phyloP scores from a whole-genome alignment of 1,284 basidiomycete genomes.

The Pseudozyma flocculosa region DNA sequence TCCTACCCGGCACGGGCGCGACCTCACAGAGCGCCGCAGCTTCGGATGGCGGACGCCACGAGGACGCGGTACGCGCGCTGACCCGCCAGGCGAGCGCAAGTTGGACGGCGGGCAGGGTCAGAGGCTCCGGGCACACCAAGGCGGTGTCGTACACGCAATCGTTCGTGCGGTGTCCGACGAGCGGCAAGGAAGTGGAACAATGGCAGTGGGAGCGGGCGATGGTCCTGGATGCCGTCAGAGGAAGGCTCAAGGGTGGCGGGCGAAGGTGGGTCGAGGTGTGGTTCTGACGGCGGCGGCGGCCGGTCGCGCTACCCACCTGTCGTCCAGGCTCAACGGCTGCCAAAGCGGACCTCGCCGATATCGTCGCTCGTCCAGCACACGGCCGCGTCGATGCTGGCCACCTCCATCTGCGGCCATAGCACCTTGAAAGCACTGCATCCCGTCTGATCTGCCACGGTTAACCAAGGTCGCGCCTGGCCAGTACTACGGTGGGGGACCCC shows the following conservation, averaged over 20 bases:
- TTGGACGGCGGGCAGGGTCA: neutral
- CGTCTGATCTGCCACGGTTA: no score
- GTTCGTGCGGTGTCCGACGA: conserved; percentile 14
- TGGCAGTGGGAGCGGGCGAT: conserved; percentile 24
- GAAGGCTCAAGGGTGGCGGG: conserved; percentile 2
- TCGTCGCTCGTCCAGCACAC: no score
- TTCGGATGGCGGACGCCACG: neutral
- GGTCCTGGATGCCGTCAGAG: conserved; percentile 21
- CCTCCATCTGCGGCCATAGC: no score
- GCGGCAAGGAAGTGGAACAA: conserved; percentile 9
- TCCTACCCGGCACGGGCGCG: neutral
- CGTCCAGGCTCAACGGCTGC: no score
- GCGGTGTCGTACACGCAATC: conserved; percentile 1
- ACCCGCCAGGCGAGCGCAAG: conserved; percentile 2
- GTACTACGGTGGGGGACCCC: no score
- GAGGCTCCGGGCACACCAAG: neutral
- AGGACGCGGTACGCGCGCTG: conserved; percentile 3
- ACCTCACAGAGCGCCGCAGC: neutral
- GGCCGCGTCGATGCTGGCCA: no score
- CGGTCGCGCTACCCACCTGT: no score
- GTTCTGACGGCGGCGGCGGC: conserved; percentile 12
- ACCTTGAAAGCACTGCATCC: no score
- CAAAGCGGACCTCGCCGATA: no score
- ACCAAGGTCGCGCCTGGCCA: no score
- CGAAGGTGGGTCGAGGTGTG: conserved; percentile 23